Evolutionary conservation across 2,329 filamentous ascomycete genomes (phyloP).

Genomic region (Cercospora brassicicola): DNA sequence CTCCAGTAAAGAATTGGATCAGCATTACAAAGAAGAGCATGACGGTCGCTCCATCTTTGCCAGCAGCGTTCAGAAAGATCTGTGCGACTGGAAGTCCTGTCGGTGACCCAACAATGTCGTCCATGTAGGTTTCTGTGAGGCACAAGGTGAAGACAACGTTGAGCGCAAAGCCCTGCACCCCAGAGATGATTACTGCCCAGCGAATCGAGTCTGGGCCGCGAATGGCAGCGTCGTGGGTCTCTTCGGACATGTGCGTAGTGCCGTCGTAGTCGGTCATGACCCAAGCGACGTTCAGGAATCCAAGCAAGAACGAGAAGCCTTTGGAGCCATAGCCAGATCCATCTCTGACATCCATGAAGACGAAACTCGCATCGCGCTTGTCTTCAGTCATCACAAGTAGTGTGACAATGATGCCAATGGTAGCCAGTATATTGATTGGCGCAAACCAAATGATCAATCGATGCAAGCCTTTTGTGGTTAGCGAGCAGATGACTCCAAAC

Average conservation of each 20-base stretch:
- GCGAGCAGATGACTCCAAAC: conserved; percentile 62
- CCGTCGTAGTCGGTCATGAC: conserved; percentile 71
- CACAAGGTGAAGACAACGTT: conserved; percentile 66
- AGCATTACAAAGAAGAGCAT: conserved; percentile 51
- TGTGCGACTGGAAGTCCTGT: conserved; percentile 61
- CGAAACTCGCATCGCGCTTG: conserved; percentile 56
- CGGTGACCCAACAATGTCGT: conserved; percentile 56
- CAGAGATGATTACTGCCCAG: conserved; percentile 50
- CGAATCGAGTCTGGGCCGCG: conserved; percentile 60
- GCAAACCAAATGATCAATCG: conserved; percentile 65
- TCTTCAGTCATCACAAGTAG: conserved; percentile 60
- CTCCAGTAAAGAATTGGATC: conserved; percentile 65
- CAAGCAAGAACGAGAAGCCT: conserved; percentile 62
- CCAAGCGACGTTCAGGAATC: conserved; percentile 59
- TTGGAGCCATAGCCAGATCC: conserved; percentile 64
- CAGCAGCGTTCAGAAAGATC: conserved; percentile 59
- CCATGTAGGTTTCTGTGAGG: conserved; percentile 54
- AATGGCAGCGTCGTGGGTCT: conserved; percentile 63
- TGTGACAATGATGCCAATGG: conserved; percentile 60
- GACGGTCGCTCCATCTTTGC: conserved; percentile 25
- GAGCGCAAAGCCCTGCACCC: conserved; percentile 61
- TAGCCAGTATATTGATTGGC: conserved; percentile 64
- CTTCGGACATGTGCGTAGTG: conserved; percentile 68
- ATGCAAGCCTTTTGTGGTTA: conserved; percentile 61
- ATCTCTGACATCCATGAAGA: conserved; percentile 62